A percentile compares a stretch with the other conserved stretches of the same genome.
Evolutionary conservation across 768 basidiomycete species (phyloP).

Genomic region (Boletus rufocinnamomeus): DNA sequence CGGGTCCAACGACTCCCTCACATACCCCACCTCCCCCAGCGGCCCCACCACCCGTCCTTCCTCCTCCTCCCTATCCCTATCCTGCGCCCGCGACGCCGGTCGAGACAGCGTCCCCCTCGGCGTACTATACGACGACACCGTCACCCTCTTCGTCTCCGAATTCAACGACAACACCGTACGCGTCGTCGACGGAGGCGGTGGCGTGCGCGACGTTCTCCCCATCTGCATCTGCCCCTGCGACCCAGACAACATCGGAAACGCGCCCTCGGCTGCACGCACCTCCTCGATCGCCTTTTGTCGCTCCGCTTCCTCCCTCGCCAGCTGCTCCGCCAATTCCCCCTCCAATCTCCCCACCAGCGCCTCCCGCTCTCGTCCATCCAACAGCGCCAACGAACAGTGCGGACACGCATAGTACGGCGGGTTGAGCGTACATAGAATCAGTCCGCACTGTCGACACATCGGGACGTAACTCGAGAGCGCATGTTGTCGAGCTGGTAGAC

Average conservation of each 20-base stretch:
- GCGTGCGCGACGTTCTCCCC: slow-evolving; percentile 15
- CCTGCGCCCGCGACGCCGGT: slow-evolving; percentile 37
- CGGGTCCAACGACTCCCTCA: slow-evolving; percentile 30
- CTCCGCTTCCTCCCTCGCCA: slow-evolving; percentile 51
- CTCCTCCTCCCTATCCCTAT: slow-evolving; percentile 40
- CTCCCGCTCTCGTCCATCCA: slow-evolving; percentile 35
- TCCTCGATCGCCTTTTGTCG: slow-evolving; percentile 49
- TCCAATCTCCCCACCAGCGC: slow-evolving; percentile 48
- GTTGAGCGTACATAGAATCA: slow-evolving; percentile 63
- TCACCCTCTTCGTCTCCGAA: slow-evolving; percentile 51
- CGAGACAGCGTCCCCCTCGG: slow-evolving; percentile 37
- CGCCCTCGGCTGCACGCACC: slow-evolving; percentile 53
- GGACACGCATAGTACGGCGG: slow-evolving; percentile 57
- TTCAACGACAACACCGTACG: slow-evolving; percentile 65
- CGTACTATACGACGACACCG: slow-evolving; percentile 52
- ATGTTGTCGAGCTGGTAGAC: slow-evolving; percentile 53
- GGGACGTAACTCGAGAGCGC: slow-evolving; percentile 56
- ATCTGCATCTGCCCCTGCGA: slow-evolving; percentile 8
- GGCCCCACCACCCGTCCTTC: slow-evolving; percentile 44
- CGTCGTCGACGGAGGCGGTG: slow-evolving; percentile 39
- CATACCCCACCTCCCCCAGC: slow-evolving; percentile 38
- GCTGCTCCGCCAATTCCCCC: slow-evolving; percentile 42
- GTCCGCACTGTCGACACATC: slow-evolving; percentile 58
- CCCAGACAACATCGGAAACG: slow-evolving; percentile 56
- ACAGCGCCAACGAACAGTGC: slow-evolving; percentile 46